phyloP scores from a whole-genome alignment of 164 flowering plant genomes.

The Chloranthus sessilifolius region DNA sequence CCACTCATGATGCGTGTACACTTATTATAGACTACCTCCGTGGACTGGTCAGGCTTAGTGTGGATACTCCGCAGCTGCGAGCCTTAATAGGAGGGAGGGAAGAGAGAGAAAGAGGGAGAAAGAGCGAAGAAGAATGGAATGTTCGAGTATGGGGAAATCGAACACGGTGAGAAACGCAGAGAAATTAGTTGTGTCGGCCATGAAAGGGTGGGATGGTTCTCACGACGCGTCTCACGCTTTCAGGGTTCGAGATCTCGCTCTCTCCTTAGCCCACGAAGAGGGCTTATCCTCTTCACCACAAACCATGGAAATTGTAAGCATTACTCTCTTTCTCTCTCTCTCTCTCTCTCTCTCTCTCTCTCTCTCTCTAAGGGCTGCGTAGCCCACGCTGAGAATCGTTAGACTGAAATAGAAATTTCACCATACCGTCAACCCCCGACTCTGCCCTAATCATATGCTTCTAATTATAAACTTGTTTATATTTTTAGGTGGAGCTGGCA shows the following conservation, averaged over 20 bases:
- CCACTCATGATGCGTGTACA: too few species aligned
- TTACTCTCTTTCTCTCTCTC: not conserved
- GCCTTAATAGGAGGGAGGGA: too few species aligned
- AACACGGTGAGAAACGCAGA: constrained; percentile 62
- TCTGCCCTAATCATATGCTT: not conserved
- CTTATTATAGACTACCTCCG: too few species aligned
- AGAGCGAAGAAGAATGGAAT: not conserved
- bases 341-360: not conserved
- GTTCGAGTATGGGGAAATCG: too few species aligned
- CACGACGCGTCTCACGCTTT: constrained; percentile 81
- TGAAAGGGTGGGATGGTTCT: constrained; percentile 83
- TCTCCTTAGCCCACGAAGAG: constrained; percentile 73
- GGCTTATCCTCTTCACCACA: constrained; percentile 56
- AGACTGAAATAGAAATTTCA: too few species aligned
- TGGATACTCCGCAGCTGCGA: too few species aligned
- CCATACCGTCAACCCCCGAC: too few species aligned
- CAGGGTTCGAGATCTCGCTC: constrained; percentile 82
- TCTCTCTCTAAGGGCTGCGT: too few species aligned
- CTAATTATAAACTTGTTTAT: constrained; percentile 3
- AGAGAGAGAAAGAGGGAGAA: not conserved
- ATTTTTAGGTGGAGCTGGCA: constrained; percentile 77
- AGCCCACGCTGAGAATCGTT: too few species aligned
- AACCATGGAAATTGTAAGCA: constrained; percentile 53
- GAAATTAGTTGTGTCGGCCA: constrained; percentile 45
- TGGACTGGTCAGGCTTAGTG: too few species aligned